phyloP scores from a whole-genome alignment of 2,329 filamentous ascomycete species.

The Trichoderma gracile region DNA sequence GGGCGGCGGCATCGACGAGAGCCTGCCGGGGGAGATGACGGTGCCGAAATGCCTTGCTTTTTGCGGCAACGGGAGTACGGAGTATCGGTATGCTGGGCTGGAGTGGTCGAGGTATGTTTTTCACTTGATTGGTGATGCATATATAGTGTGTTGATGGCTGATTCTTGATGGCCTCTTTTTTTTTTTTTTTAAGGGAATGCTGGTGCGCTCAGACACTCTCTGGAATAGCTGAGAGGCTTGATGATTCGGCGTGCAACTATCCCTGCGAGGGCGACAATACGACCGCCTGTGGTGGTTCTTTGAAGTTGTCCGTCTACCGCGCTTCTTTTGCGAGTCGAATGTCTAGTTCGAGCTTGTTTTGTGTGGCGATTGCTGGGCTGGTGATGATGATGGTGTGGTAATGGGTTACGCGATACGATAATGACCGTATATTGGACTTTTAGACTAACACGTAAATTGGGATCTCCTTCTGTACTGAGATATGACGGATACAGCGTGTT shows the following conservation, averaged over 20 bases:
- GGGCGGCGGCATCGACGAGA: conserved; percentile 43
- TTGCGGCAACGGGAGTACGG: conserved; percentile 45
- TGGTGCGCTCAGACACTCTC: conserved; percentile 58
- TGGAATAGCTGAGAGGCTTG: conserved; percentile 47
- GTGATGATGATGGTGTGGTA: conserved; percentile 8
- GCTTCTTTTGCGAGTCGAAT: conserved; percentile 27
- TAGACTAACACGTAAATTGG: background rate
- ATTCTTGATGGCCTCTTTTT: background rate
- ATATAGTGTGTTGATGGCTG: background rate
- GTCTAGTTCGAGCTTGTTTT: background rate
- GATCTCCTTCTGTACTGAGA: background rate
- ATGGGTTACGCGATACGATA: background rate
- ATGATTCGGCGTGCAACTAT: conserved; percentile 51
- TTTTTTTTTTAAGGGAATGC: conserved; percentile 50
- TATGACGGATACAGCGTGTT: background rate
- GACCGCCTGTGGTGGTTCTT: conserved; percentile 55
- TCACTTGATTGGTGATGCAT: background rate
- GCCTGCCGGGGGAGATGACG: conserved; percentile 51
- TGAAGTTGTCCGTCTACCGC: conserved; percentile 51
- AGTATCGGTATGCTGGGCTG: conserved; percentile 54
- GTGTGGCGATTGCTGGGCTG: background rate
- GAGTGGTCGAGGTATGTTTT: conserved; percentile 51
- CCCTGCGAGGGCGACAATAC: conserved; percentile 55
- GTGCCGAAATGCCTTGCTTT: conserved; percentile 53
- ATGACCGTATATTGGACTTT: background rate